A percentile compares a stretch with the other conserved stretches of the same genome.
These are phyloP conservation scores for Neurospora sp. DNA, from an alignment of 2,329 filamentous ascomycete species.

Conservation along the genomic window DNA sequence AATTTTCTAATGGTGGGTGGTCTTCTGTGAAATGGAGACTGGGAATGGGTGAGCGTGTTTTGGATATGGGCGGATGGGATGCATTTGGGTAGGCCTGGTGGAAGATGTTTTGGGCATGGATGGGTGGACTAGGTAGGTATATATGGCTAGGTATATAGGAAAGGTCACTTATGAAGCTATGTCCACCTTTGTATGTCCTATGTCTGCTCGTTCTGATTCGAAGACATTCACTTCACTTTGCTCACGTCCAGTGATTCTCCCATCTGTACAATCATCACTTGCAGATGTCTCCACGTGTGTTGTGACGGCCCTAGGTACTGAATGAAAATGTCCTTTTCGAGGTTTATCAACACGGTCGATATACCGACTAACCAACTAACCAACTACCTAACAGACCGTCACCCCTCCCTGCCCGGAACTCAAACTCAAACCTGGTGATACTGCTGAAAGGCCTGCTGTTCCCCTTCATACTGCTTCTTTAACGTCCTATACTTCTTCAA, in stretches of 20 bases:
- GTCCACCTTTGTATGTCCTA: neutral
- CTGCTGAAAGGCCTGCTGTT: conserved; percentile 14
- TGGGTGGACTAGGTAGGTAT: neutral
- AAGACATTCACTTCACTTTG: too few relatives aligned
- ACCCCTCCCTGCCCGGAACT: too few relatives aligned
- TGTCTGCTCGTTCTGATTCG: too few relatives aligned
- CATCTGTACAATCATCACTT: too few relatives aligned
- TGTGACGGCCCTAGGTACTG: too few relatives aligned
- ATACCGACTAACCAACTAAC: neutral
- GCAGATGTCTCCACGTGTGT: too few relatives aligned
- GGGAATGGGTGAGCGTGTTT: neutral
- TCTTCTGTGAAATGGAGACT: neutral
- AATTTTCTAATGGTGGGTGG: neutral
- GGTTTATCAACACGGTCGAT: too few relatives aligned
- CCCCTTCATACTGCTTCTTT: conserved; percentile 64
- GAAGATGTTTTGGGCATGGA: neutral
- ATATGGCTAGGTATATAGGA: neutral
- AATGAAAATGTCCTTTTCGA: too few relatives aligned
- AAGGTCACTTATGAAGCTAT: neutral
- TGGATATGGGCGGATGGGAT: neutral
- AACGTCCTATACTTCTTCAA: conserved; percentile 58
- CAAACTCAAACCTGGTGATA: neutral
- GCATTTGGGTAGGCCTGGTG: neutral
- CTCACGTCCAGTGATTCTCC: too few relatives aligned
- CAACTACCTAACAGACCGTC: too few relatives aligned